Evolutionary conservation across 495 filamentous ascomycete genomes (phyloP).

Genomic region (Aspergillus taichungensis): DNA sequence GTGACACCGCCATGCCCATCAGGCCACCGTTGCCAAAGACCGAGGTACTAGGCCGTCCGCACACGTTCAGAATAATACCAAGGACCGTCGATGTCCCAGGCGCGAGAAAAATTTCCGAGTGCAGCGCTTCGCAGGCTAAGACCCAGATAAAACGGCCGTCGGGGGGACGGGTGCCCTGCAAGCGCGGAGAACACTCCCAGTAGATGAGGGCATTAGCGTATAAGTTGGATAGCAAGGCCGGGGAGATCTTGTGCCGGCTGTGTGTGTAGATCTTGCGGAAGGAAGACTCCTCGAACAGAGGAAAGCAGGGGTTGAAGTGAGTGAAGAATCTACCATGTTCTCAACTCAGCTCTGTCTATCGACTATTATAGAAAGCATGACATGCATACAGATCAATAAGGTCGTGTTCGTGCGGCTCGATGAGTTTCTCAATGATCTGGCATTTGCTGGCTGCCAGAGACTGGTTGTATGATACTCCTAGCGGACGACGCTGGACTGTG

Average conservation of each 20-base stretch:
- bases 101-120: constrained; percentile 25
- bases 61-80: constrained; percentile 25
- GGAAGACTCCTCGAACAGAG: constrained; percentile 27
- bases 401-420: constrained; percentile 23
- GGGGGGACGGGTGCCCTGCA: constrained; percentile 14
- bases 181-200: constrained; percentile 17
- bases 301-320: constrained; percentile 29
- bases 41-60: constrained; percentile 27
- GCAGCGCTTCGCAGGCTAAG: constrained; percentile 21
- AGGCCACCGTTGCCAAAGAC: constrained; percentile 28
- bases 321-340: constrained; percentile 23
- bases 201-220: constrained; percentile 26
- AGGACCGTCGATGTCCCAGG: constrained; percentile 28
- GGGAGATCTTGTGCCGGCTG: constrained; percentile 21
- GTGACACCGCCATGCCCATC: constrained; percentile 23
- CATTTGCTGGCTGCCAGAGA: constrained; percentile 22
- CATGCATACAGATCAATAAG: constrained; percentile 22
- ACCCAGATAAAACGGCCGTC: constrained; percentile 30
- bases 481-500: constrained; percentile 39
- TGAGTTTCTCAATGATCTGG: constrained; percentile 31
- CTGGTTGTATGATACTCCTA: constrained; percentile 17
- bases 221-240: constrained; percentile 26
- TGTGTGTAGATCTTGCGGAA: constrained; percentile 14
- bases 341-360: background rate
- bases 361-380: background rate